Base-by-base conservation (phyloP, 208 protist species). In the Tritrichomonas foetus region DNA sequence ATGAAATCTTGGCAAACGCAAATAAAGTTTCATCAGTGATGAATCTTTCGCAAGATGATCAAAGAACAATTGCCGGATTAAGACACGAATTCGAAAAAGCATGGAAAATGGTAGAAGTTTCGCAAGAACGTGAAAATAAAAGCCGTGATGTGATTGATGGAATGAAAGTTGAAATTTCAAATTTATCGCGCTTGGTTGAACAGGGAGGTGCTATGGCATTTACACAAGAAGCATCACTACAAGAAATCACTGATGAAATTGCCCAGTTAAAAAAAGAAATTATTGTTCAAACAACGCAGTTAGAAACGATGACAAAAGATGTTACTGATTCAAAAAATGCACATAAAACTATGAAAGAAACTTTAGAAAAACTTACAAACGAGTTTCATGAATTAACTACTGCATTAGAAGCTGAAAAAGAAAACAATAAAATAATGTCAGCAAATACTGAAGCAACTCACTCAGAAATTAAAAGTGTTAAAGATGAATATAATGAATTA, bases 21-120 rank as follows among this genome's bases (percentile, higher is more conserved):
- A 95, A 96, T 36, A 99, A 99, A 95, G 97, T 99, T 39, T 96
- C 98, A 64, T 97, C 97, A 13, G 98, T 98, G 16, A 96, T 99
- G 92, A 96, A 98, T 94, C 96, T 99, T 0, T 98, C 97, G 16
- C 96, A 98, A 89, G 97, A 99, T 94, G 98, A 99, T 94, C 97
- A 99, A 94, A 97, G 98, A 72, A 98, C 97, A 2, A 99, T 99
- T 89, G 95, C 95, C 0, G 95, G 95, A 14, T 96, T 99, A 53
- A 98, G 98, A 50, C 41, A 53, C 39, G 95, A 95, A 94, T 94
- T 95, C 50, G 95, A 95, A 69, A 95, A 98, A 95, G 98, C 98
- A 20, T 99, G 98, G 98, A 97, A 98, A 93, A 97, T 99, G 95
- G 98, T 99, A 0, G 98, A 99, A 93, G 96, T 96, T 49, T 97